These are phyloP conservation scores for Phoma sp. DNA, from an alignment of 2,329 filamentous ascomycete species.

Conservation along the genomic window DNA sequence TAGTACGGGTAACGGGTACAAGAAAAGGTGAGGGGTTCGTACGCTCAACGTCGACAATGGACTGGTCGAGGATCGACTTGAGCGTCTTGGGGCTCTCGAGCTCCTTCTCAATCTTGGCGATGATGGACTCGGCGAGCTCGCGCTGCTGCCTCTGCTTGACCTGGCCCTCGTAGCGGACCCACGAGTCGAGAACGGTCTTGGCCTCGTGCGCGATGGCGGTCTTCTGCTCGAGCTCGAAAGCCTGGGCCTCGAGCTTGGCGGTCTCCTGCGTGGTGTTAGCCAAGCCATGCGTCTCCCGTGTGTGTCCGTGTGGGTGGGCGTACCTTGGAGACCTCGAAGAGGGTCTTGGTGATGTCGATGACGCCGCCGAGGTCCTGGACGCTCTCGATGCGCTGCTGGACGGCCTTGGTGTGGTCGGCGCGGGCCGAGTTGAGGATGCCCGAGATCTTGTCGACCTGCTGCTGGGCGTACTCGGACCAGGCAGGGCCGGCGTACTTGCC, in stretches of 20 bases:
- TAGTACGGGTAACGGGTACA: conserved; percentile 15
- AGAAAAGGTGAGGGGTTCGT: conserved; percentile 46
- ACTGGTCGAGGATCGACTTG: conserved; percentile 98
- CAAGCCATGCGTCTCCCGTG: conserved; percentile 16
- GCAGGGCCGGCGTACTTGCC: conserved; percentile 92
- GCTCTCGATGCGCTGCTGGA: conserved; percentile 91
- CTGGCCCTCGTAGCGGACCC: conserved; percentile 98
- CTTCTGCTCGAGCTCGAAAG: conserved; percentile 96
- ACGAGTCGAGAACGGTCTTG: conserved; percentile 94
- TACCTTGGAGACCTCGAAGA: conserved; percentile 99
- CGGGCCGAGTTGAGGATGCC: conserved; percentile 93
- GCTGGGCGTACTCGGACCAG: conserved; percentile 91
- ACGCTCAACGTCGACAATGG: conserved; percentile 96
- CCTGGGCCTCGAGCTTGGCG: conserved; percentile 91
- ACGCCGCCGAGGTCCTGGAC: conserved; percentile 95
- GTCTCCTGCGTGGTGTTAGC: conserved; percentile 73
- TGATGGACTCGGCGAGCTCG: conserved; percentile 91
- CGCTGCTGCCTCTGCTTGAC: conserved; percentile 98
- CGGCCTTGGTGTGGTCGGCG: conserved; percentile 92
- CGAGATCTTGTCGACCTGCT: conserved; percentile 90
- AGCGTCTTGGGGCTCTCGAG: conserved; percentile 96
- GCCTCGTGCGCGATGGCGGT: conserved; percentile 91
- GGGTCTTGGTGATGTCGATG: conserved; percentile 93
- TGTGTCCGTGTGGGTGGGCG: conserved; percentile 26
- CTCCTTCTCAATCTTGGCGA: conserved; percentile 98